Evolutionary conservation across 2,329 filamentous ascomycete genomes (phyloP).

Genomic region (Berkeleyomyces basicola): DNA sequence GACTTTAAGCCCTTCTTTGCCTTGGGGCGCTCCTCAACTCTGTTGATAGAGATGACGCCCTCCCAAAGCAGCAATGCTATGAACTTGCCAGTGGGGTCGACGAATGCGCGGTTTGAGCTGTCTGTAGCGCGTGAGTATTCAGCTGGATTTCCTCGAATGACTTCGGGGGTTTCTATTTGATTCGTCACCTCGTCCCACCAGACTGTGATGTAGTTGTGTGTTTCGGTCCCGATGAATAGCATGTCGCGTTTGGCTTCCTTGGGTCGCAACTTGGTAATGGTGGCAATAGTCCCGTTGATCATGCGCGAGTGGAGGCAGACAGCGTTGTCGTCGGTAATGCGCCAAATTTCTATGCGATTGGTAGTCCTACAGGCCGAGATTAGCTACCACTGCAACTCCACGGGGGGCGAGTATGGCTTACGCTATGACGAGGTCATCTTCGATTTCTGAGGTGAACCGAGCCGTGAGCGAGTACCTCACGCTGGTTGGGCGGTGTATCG

Average conservation of each 20-base stretch:
- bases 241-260: conserved; percentile 61
- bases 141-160: conserved; percentile 37
- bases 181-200: conserved; percentile 52
- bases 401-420: conserved; percentile 30
- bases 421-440: conserved; percentile 78
- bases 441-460: conserved; percentile 53
- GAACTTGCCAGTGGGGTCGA: conserved; percentile 59
- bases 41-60: conserved; percentile 39
- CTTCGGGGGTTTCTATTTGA: conserved; percentile 33
- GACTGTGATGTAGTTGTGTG: conserved; percentile 78
- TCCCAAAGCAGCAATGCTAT: conserved; percentile 45
- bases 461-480: conserved; percentile 76
- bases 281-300: conserved; percentile 72
- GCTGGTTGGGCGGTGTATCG: conserved; percentile 83
- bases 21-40: conserved; percentile 24
- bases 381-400: conserved; percentile 16
- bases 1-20: background rate
- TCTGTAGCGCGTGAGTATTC: conserved; percentile 58
- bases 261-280: conserved; percentile 67
- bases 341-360: conserved; percentile 76
- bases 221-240: conserved; percentile 82
- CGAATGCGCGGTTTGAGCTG: conserved; percentile 64
- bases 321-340: conserved; percentile 46
- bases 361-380: conserved; percentile 43
- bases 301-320: conserved; percentile 48